Evolutionary conservation across 2,329 filamentous ascomycete species (phyloP).

Genomic region (Leptographium galeiforme): DNA sequence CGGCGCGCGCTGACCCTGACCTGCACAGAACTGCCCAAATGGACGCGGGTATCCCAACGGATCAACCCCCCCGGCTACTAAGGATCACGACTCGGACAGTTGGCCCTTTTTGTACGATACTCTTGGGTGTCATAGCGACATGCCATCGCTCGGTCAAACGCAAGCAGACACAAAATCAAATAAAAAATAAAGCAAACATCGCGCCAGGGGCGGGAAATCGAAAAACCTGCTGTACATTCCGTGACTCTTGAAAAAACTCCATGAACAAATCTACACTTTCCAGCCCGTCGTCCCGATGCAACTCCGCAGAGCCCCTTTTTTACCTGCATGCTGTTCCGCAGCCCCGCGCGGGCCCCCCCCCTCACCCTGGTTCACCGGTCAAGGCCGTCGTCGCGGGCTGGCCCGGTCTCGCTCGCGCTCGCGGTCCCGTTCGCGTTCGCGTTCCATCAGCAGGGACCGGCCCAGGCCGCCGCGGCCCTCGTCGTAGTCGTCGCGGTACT

Average conservation of each 20-base stretch:
- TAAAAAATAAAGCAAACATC: background rate
- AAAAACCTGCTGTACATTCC: background rate
- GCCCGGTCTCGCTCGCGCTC: slow-evolving; percentile 2
- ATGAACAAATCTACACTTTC: background rate
- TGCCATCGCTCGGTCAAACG: too few relatives aligned
- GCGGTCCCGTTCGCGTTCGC: slow-evolving; percentile 30
- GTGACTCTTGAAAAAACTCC: slow-evolving; percentile 1
- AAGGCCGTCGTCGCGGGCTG: slow-evolving; percentile 47
- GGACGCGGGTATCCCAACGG: slow-evolving; percentile 89
- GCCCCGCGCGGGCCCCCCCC: background rate
- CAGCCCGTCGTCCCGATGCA: background rate
- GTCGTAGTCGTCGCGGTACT: slow-evolving; percentile 95
- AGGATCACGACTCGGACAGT: slow-evolving; percentile 8
- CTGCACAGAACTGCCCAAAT: slow-evolving; percentile 62
- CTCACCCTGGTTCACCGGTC: slow-evolving; percentile 37
- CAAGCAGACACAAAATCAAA: background rate
- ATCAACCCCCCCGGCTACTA: slow-evolving; percentile 92
- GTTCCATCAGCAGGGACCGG: slow-evolving; percentile 49
- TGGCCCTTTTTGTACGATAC: slow-evolving; percentile 8
- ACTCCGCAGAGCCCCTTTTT: background rate
- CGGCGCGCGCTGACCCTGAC: background rate
- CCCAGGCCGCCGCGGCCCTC: slow-evolving; percentile 86
- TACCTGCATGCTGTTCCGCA: background rate
- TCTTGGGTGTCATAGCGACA: background rate
- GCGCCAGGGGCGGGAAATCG: background rate